phyloP scores from a whole-genome alignment of 441 rosid species.

The Melastoma candidum region DNA sequence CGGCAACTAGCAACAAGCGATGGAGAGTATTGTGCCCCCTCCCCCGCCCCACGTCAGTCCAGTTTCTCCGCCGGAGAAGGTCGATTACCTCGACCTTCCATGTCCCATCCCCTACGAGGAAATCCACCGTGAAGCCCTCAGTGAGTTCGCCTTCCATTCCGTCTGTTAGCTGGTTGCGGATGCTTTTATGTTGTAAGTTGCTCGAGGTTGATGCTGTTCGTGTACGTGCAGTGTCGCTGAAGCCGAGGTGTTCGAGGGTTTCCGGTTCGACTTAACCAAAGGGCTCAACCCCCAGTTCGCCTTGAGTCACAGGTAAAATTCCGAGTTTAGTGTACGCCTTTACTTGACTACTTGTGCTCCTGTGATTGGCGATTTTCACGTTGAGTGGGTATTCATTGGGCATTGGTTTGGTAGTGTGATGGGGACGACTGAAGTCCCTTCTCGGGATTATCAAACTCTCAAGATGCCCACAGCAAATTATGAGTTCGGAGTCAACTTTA shows the following conservation, averaged over 20 bases:
- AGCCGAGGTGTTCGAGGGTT: slow-evolving; percentile 82
- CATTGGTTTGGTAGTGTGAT: slow-evolving; percentile 61
- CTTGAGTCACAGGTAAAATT: slow-evolving; percentile 66
- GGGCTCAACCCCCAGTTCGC: slow-evolving; percentile 79
- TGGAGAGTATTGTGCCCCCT: too few relatives aligned
- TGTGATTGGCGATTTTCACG: slow-evolving; percentile 6
- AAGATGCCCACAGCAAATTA: slow-evolving; percentile 86
- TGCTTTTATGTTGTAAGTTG: too few relatives aligned
- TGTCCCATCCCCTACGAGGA: slow-evolving; percentile 91
- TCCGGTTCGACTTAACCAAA: slow-evolving; percentile 93
- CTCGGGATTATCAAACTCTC: slow-evolving; percentile 66
- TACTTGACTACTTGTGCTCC: background rate
- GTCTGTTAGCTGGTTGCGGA: too few relatives aligned
- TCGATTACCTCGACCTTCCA: slow-evolving; percentile 73
- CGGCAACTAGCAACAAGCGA: too few relatives aligned
- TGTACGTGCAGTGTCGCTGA: slow-evolving; percentile 69
- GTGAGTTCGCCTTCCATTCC: slow-evolving; percentile 23
- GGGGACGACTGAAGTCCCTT: slow-evolving; percentile 90
- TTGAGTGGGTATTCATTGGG: slow-evolving; percentile 1
- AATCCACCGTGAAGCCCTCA: slow-evolving; percentile 83
- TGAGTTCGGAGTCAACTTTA: slow-evolving; percentile 84
- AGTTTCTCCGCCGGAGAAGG: slow-evolving; percentile 26
- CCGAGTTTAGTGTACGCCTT: too few relatives aligned
- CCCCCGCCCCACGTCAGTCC: too few relatives aligned
- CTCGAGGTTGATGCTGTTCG: too few relatives aligned